Evolutionary conservation across 495 filamentous ascomycete species (phyloP).

Genomic region (Penicillium canariense): DNA sequence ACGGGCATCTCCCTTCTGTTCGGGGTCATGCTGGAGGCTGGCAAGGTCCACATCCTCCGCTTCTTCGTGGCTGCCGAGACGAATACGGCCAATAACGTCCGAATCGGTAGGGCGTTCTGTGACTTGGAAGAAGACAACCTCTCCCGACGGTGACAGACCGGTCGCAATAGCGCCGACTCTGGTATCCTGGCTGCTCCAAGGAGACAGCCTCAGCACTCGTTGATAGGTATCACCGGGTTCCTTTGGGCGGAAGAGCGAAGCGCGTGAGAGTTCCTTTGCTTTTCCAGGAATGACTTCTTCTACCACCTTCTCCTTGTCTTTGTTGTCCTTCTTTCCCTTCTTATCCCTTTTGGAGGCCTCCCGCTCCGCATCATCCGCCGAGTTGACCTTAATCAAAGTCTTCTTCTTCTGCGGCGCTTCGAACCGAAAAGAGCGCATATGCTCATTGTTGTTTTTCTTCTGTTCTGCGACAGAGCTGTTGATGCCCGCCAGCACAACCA

Average conservation of each 20-base stretch:
- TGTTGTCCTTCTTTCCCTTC: constrained; percentile 25
- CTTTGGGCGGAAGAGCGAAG: constrained; percentile 62
- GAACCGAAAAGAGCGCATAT: constrained; percentile 78
- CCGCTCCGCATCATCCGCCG: constrained; percentile 12
- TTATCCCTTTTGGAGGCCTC: constrained; percentile 23
- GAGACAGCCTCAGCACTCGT: constrained; percentile 70
- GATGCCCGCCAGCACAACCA: constrained; percentile 75
- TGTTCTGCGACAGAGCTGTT: constrained; percentile 75
- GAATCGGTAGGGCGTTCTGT: constrained; percentile 51
- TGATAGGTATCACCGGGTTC: constrained; percentile 68
- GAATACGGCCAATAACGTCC: constrained; percentile 65
- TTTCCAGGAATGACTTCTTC: constrained; percentile 32
- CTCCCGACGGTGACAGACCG: constrained; percentile 64
- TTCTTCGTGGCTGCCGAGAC: constrained; percentile 61
- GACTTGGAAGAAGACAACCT: constrained; percentile 80
- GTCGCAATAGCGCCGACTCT: constrained; percentile 74
- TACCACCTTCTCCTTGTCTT: constrained; percentile 22
- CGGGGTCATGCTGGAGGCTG: constrained; percentile 39
- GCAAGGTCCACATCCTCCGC: constrained; percentile 79
- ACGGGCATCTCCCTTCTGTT: constrained; percentile 21
- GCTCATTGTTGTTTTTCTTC: constrained; percentile 76
- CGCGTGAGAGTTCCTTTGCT: constrained; percentile 54
- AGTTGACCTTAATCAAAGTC: neutral
- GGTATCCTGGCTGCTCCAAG: constrained; percentile 35
- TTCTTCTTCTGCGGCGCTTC: constrained; percentile 39